Conservation (phyloP, 2,329 filamentous ascomycete species). For the Davidsoniella virescens region DNA sequence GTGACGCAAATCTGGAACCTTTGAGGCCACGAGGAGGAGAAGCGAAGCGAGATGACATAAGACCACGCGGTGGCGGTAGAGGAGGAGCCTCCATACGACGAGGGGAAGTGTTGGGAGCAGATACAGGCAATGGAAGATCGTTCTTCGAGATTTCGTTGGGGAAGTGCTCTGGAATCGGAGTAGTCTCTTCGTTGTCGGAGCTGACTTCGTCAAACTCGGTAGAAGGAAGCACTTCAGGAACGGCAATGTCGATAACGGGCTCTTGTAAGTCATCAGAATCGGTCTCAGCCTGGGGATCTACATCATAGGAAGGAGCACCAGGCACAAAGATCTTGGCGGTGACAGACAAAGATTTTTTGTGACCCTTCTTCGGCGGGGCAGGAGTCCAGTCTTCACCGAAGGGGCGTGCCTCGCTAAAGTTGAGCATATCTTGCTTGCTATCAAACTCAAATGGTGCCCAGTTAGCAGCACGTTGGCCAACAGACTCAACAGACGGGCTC, state of each 20-base stretch:
- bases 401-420: slow-evolving; percentile 36
- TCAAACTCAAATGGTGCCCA: slow-evolving; percentile 48
- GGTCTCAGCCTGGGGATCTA: slow-evolving; percentile 14
- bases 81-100: slow-evolving; percentile 15
- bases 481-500: slow-evolving; percentile 36
- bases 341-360: slow-evolving; percentile 48
- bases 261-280: slow-evolving; percentile 14
- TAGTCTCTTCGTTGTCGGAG: slow-evolving; percentile 6
- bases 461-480: slow-evolving; percentile 31
- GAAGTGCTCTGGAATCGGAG: slow-evolving; percentile 13
- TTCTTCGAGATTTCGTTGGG: slow-evolving; percentile 11
- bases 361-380: slow-evolving; percentile 11
- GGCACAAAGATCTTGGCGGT: slow-evolving; percentile 53
- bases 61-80: slow-evolving; percentile 15
- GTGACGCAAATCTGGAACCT: slow-evolving; percentile 33
- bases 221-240: background rate
- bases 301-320: slow-evolving; percentile 20
- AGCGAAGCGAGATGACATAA: slow-evolving; percentile 33
- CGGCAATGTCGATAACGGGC: background rate
- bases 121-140: slow-evolving; percentile 14
- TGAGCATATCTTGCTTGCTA: slow-evolving; percentile 28
- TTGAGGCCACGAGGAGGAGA: slow-evolving; percentile 24
- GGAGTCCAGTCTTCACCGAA: slow-evolving; percentile 35
- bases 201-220: background rate
- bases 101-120: slow-evolving; percentile 2